A percentile compares a stretch with the other conserved stretches of the same genome.
Conservation (phyloP, 352 stramenopile genomes). For the Pythium graminicola region DNA sequence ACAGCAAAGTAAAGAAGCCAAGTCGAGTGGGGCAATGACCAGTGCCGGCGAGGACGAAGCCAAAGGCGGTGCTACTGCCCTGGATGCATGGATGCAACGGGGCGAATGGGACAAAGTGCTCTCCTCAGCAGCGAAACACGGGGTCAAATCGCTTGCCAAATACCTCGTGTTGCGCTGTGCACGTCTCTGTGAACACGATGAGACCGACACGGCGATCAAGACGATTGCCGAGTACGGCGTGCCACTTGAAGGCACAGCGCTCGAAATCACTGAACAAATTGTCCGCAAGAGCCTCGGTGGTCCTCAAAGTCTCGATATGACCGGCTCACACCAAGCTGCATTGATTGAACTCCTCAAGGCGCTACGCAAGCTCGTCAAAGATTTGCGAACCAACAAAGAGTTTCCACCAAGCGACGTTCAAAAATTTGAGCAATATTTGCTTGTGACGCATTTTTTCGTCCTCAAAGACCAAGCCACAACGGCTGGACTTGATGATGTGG, state of each 20-base stretch:
- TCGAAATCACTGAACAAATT: conserved; percentile 54
- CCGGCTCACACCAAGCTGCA: conserved; percentile 32
- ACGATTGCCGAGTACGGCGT: conserved; percentile 73
- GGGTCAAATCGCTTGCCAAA: conserved; percentile 66
- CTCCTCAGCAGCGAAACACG: conserved; percentile 74
- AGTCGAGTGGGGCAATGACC: conserved; percentile 21
- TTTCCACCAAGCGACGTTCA: conserved; percentile 39
- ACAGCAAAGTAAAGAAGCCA: conserved; percentile 53
- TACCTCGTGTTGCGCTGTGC: conserved; percentile 79
- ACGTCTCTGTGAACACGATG: conserved; percentile 64
- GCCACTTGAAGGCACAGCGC: conserved; percentile 44
- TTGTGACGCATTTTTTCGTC: conserved; percentile 72
- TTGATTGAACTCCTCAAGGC: conserved; percentile 57
- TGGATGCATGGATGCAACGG: conserved; percentile 90
- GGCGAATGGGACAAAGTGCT: conserved; percentile 93
- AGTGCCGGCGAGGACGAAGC: conserved; percentile 28
- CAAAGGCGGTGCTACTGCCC: conserved; percentile 34
- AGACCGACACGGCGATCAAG: conserved; percentile 71
- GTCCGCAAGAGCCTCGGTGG: conserved; percentile 50
- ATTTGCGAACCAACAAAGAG: conserved; percentile 53
- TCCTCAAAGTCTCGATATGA: conserved; percentile 35
- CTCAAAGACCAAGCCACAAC: conserved; percentile 60
- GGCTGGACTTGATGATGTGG: conserved; percentile 57
- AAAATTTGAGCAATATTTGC: conserved; percentile 73
- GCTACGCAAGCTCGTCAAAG: conserved; percentile 62